These are phyloP conservation scores for Excoecaria cochinchinensis DNA, from an alignment of 345 rosid genomes.

Conservation along the genomic window DNA sequence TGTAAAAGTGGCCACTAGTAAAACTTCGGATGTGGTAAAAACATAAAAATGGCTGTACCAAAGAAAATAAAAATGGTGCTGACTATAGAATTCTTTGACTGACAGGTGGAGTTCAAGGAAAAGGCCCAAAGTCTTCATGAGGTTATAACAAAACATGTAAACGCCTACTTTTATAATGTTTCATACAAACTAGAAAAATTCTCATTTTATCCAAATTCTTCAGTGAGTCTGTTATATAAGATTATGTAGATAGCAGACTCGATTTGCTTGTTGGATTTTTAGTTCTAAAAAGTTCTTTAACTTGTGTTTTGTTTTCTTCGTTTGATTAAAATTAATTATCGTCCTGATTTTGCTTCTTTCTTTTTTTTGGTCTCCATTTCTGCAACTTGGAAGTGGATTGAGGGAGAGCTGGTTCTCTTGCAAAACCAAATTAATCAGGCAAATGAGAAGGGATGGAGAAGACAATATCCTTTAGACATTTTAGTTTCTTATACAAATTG, in stretches of 20 bases:
- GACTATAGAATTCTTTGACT: conserved; percentile 16
- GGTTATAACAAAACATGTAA: conserved; percentile 47
- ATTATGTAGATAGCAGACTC: neutral
- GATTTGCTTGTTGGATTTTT: neutral
- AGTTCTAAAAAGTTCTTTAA: neutral
- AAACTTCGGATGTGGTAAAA: neutral
- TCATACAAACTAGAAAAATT: neutral
- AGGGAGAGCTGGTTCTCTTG: conserved; percentile 34
- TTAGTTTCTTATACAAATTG: neutral
- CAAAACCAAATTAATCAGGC: conserved; percentile 40
- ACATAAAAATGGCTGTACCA: neutral
- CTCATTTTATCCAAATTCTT: neutral
- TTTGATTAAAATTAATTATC: neutral
- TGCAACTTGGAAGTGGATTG: conserved; percentile 40
- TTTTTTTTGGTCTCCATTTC: neutral
- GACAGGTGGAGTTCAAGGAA: conserved; percentile 47
- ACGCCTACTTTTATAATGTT: conserved; percentile 10
- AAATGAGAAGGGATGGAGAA: conserved; percentile 65
- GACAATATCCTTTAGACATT: conserved; percentile 56
- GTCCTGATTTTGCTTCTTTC: neutral
- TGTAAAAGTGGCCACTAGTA: neutral
- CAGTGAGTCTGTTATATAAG: neutral
- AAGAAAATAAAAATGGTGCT: neutral
- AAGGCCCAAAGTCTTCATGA: conserved; percentile 52
- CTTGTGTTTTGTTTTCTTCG: neutral